phyloP scores from a whole-genome alignment of 129 eudicot species.

The Tanacetum coccineum region DNA sequence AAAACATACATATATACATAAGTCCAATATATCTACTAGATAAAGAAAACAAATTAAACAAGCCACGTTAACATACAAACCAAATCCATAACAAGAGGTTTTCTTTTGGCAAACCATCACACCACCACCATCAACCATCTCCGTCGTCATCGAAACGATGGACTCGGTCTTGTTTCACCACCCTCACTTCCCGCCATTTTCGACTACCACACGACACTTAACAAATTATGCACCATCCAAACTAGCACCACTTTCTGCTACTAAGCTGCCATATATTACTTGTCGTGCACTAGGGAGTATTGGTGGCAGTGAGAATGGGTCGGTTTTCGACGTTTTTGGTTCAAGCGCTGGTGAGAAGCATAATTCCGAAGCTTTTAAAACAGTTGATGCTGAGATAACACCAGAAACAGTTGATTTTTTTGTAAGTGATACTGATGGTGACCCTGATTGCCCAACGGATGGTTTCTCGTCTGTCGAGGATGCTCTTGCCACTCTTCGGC shows the following conservation, averaged over 20 bases:
- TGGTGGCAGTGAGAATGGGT: constrained; percentile 41
- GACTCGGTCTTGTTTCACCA: constrained; percentile 48
- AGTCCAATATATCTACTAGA: background rate
- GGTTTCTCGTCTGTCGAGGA: constrained; percentile 74
- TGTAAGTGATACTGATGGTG: constrained; percentile 90
- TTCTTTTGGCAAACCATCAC: constrained; percentile 14
- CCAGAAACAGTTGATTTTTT: constrained; percentile 75
- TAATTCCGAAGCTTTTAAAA: constrained; percentile 32
- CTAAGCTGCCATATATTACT: constrained; percentile 21
- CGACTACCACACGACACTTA: constrained; percentile 31
- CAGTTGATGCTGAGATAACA: constrained; percentile 70
- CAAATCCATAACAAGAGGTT: constrained; percentile 63
- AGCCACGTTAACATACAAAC: constrained; percentile 24
- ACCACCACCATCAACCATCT: constrained; percentile 1
- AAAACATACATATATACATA: background rate
- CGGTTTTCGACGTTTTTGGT: constrained; percentile 29
- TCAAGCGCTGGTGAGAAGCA: constrained; percentile 22
- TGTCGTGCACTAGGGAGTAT: constrained; percentile 38
- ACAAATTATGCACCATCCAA: constrained; percentile 19
- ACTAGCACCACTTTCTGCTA: constrained; percentile 24
- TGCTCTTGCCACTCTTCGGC: constrained; percentile 55
- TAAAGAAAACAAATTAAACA: constrained; percentile 3
- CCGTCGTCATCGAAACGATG: constrained; percentile 33
- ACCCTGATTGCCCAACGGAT: constrained; percentile 86
- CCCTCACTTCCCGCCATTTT: constrained; percentile 36